phyloP scores from a whole-genome alignment of 768 basidiomycete species.

The Flagelloscypha sp. region DNA sequence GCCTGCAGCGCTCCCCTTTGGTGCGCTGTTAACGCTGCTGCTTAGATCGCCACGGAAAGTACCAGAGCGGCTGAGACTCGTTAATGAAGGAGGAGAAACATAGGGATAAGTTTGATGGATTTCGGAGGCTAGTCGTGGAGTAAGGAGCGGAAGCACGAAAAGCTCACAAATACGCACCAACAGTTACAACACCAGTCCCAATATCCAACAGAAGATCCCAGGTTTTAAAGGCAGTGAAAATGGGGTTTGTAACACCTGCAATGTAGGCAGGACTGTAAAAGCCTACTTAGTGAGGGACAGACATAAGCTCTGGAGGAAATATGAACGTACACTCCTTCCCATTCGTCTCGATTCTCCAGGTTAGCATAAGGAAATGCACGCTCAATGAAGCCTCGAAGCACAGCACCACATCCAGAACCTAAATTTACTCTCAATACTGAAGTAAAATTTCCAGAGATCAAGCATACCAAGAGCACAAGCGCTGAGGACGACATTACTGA shows the following conservation, averaged over 20 bases:
- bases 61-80: no score
- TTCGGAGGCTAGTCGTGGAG: no score
- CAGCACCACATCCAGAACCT: constrained; percentile 83
- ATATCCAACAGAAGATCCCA: constrained; percentile 97
- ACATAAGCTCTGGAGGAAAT: constrained; percentile 3
- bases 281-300: constrained; percentile 1
- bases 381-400: constrained; percentile 81
- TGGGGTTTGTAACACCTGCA: constrained; percentile 95
- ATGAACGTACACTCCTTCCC: constrained; percentile 72
- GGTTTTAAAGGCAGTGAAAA: constrained; percentile 76
- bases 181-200: constrained; percentile 75
- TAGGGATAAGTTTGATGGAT: no score
- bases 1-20: no score
- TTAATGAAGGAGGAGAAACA: no score
- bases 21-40: no score
- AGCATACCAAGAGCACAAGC: constrained; percentile 92
- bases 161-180: no score
- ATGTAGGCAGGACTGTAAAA: constrained; percentile 75
- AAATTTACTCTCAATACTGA: no score
- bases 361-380: constrained; percentile 95
- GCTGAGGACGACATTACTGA: constrained; percentile 86
- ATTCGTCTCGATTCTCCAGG: constrained; percentile 78
- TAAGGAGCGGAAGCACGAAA: no score
- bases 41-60: no score
- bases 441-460: no score